phyloP scores from a whole-genome alignment of 2,329 filamentous ascomycete genomes.

The Moelleriella libera region DNA sequence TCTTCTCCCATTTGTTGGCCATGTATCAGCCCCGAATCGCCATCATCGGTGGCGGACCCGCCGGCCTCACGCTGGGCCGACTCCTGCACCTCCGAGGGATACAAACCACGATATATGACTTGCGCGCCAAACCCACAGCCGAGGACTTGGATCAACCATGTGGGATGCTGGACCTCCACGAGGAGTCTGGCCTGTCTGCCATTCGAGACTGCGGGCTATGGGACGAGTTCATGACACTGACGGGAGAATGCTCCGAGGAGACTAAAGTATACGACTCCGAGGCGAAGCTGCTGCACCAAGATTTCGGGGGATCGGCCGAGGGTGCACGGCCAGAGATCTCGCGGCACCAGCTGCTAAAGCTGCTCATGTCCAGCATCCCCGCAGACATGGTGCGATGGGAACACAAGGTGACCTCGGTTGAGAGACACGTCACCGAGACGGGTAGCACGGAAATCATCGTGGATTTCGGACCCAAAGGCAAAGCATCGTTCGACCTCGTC shows the following conservation, averaged over 20 bases:
- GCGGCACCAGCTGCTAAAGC: conserved; percentile 16
- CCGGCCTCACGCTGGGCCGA: conserved; percentile 30
- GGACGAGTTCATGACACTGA: conserved; percentile 25
- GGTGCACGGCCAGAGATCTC: conserved; percentile 21
- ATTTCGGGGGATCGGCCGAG: conserved; percentile 8
- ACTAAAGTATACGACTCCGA: conserved; percentile 10
- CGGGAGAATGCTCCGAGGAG: conserved; percentile 12
- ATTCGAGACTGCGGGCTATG: conserved; percentile 28
- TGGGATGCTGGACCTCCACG: conserved; percentile 36
- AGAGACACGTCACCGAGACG: conserved; percentile 2
- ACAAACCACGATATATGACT: conserved; percentile 20
- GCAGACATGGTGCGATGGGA: conserved; percentile 8
- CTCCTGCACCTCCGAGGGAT: conserved; percentile 26
- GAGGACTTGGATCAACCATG: conserved; percentile 13
- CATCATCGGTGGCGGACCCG: conserved; percentile 30
- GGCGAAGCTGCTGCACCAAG: conserved; percentile 10
- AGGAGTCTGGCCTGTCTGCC: conserved; percentile 26
- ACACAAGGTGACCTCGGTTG: conserved; percentile 14
- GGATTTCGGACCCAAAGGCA: conserved; percentile 10
- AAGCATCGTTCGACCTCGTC: conserved; percentile 5
- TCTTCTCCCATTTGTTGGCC: background rate
- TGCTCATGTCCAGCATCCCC: conserved; percentile 17
- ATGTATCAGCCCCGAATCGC: conserved; percentile 17
- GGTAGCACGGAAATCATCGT: conserved; percentile 6
- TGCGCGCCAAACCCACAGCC: conserved; percentile 13